A percentile compares a stretch with the other conserved stretches of the same genome.
Evolutionary conservation across 768 basidiomycete genomes (phyloP).

Genomic region (Agaricus subrufescens): DNA sequence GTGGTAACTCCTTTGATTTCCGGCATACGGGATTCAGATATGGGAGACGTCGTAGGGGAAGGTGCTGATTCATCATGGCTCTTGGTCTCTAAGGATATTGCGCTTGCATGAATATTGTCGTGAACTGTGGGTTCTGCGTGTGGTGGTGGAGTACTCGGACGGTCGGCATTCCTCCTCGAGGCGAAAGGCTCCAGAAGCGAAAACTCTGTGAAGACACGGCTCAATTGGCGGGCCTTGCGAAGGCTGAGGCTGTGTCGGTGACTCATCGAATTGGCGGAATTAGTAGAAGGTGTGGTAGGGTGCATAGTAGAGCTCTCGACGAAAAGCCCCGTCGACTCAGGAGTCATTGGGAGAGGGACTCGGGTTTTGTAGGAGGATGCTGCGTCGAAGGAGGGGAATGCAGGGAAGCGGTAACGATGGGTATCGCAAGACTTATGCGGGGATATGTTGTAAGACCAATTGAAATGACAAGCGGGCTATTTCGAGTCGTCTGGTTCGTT

Average conservation of each 20-base stretch:
- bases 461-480: not conserved
- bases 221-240: slow-evolving; percentile 34
- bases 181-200: slow-evolving; percentile 14
- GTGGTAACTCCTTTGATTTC: not conserved
- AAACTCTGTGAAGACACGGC: slow-evolving; percentile 35
- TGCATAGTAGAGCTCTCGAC: too few species aligned
- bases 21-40: not conserved
- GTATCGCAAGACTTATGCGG: not conserved
- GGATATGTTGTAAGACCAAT: not conserved
- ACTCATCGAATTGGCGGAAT: too few species aligned
- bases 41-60: not conserved
- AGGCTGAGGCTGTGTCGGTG: not conserved
- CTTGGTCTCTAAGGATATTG: not conserved
- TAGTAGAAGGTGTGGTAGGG: too few species aligned
- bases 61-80: not conserved
- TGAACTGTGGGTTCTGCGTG: not conserved
- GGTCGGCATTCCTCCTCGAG: slow-evolving; percentile 1
- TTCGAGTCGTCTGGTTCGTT: slow-evolving; percentile 2
- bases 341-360: too few species aligned
- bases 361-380: too few species aligned
- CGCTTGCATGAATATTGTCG: not conserved
- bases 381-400: too few species aligned
- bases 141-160: not conserved
- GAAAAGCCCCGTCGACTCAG: not conserved
- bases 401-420: not conserved